A percentile compares a stretch with the other conserved stretches of the same genome.
Conservation (phyloP, 2,329 filamentous ascomycete species). For the Ophiostoma perfectum region DNA sequence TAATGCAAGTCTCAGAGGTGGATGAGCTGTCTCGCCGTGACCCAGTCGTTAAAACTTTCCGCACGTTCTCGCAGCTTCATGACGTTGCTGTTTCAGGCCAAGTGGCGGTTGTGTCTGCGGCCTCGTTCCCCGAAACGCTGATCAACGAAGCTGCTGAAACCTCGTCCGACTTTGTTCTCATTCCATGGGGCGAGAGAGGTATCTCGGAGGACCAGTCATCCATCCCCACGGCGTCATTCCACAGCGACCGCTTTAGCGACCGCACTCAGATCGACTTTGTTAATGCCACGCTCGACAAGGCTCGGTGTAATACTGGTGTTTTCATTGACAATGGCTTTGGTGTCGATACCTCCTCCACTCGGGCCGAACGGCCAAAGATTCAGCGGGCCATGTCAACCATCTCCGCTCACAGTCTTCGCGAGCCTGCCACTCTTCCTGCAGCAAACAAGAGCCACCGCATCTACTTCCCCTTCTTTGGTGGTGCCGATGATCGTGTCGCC, state of each 20-base stretch:
- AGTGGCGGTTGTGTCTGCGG: conserved; percentile 71
- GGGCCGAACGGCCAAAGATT: conserved; percentile 39
- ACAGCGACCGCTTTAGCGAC: conserved; percentile 55
- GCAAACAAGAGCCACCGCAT: conserved; percentile 72
- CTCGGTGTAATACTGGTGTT: conserved; percentile 65
- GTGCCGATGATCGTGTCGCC: conserved; percentile 72
- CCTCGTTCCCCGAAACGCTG: conserved; percentile 73
- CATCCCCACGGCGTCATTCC: conserved; percentile 39
- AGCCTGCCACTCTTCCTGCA: conserved; percentile 53
- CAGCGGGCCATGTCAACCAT: conserved; percentile 48
- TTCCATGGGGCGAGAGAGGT: conserved; percentile 87
- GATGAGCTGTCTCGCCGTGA: conserved; percentile 66
- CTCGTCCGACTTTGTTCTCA: conserved; percentile 66
- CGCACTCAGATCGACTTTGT: conserved; percentile 69
- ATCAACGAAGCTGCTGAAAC: conserved; percentile 64
- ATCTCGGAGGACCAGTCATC: conserved; percentile 59
- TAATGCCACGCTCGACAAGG: conserved; percentile 56
- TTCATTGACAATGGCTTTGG: conserved; percentile 64
- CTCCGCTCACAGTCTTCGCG: conserved; percentile 56
- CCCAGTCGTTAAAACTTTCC: conserved; percentile 85
- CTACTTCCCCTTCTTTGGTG: conserved; percentile 82
- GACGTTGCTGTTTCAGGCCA: conserved; percentile 77
- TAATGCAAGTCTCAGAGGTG: conserved; percentile 85
- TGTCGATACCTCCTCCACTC: conserved; percentile 26
- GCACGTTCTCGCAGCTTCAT: conserved; percentile 78